Percentiles rank a stretch among this genome's conserved stretches.
Conservation (phyloP, 371 early-diverging fungal species). For the Lichtheimia corymbifera region DNA sequence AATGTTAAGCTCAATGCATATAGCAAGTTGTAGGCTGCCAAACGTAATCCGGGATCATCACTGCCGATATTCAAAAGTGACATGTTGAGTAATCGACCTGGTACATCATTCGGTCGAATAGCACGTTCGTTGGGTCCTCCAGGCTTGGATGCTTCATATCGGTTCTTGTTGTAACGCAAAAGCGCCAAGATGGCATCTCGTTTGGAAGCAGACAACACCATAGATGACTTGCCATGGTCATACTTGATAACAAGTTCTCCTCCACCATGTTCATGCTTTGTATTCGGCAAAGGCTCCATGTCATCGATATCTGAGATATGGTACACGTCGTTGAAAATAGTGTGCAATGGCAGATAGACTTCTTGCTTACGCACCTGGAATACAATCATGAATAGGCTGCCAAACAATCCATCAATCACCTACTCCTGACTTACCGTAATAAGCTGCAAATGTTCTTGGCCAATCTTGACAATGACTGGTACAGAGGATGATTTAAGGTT, state of each 20-base stretch:
- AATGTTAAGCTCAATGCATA: constrained; percentile 79
- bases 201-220: constrained; percentile 74
- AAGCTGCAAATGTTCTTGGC: constrained; percentile 79
- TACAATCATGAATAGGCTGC: neutral
- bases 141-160: constrained; percentile 69
- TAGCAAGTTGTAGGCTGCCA: constrained; percentile 86
- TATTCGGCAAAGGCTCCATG: constrained; percentile 48
- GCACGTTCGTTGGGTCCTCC: constrained; percentile 61
- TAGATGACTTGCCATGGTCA: constrained; percentile 62
- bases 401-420: neutral
- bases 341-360: constrained; percentile 64
- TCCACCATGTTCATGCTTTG: constrained; percentile 67
- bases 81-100: constrained; percentile 90
- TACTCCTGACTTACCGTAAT: constrained; percentile 39
- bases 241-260: constrained; percentile 78
- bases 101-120: constrained; percentile 86
- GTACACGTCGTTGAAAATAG: constrained; percentile 80
- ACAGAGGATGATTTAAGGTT: constrained; percentile 46
- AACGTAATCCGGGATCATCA: constrained; percentile 72
- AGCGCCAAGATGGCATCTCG: constrained; percentile 67
- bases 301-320: constrained; percentile 86
- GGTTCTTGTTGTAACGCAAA: constrained; percentile 62
- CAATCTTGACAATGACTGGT: constrained; percentile 81
- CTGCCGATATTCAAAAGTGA: constrained; percentile 86
- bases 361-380: constrained; percentile 57